Evolutionary conservation across 257 asterid genomes (phyloP), one percentile per base, ranked within the genome.

Genomic region (Verbena officinalis): DNA sequence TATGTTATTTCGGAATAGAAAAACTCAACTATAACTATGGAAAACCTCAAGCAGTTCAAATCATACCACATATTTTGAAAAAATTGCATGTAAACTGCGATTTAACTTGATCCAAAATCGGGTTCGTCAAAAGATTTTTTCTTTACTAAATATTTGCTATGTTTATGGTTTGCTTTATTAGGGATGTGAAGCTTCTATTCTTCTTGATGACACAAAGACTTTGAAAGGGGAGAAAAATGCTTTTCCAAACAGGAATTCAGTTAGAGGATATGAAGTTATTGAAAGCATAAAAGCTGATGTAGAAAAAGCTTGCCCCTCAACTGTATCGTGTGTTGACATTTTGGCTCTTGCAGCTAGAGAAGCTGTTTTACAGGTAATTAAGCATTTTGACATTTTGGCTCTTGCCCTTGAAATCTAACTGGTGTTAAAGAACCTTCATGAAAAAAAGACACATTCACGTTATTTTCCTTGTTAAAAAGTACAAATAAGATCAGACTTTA

Each of bases 111-210:
- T 27, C 33, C 5, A 5, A 27, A 27, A 27, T 27, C 33, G 15
- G 57, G 20, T 31, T 59, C 52, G 38, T 15, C 6, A 9, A 38
- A 38, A 9, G 12, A 38, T 38, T 2, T 27, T 2, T 27, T 27
- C 33, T 2, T 27, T 2, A n/a, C n/a, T n/a, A 27, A 27, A 5
- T 27, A 27, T 27, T 27, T 44, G 51, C 9, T 15, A 42, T 12
- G 40, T 40, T 76, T 65, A 40, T 7, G 40, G 1, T 30, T 36
- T 5, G 40, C 40, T 36, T 2, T 9, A 34, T 9, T 31, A 89
- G 97, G 95, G 94, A 45, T 87, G 96, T 75, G 95, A 87, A 72
- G 97, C 81, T 34, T 90, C 97, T 0, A 68, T 90, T 38, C 90
- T 90, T 53, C 83, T 90, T 19, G 94, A 90, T 53, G 95, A 90